Evolutionary conservation across 1,284 basidiomycete species (phyloP), one percentile per base, ranked within the genome.

Genomic region (Peniophora sp.): DNA sequence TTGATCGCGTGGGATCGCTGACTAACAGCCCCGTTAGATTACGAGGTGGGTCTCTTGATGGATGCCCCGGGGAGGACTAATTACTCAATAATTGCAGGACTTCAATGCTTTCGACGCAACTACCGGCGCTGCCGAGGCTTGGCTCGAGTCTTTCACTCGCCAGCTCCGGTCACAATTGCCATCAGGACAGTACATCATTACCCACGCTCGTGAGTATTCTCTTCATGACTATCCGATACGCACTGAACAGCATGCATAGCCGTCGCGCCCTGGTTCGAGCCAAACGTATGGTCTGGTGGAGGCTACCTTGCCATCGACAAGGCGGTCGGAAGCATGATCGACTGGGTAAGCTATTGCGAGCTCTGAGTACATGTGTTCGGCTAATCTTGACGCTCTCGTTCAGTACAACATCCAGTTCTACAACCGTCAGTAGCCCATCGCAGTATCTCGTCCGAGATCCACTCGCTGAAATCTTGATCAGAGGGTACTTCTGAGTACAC

Each of bases 401-500:
- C 55, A 69, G 73, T 76, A 76, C 58, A 76, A 76, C 47, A 60
- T 76, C 23, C 43, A 45, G 73, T 83, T 83, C 65, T 83, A 84
- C 62, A 83, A 85, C 60, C 81, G 81, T 81, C 54, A 57, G 71
- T 24, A 3, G 12, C n/a, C 8, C 37, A 36, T 36, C 10, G 10
- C 10, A 10, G 10, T 36, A 36, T n/a, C 34, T 36, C 5, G 37
- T 17, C n/a, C 32, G 15, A 18, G 23, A 36, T 55, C 17, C 23
- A 24, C 43, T 17, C n/a, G 37, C 27, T 46, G n/a, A 17, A 32
- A n/a, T 37, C 17, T 10, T 22, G 3, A 23, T 53, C 61, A 81
- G 79, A 82, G 73, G 79, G 79, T 18, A 62, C 67, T 15, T 64
- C 61, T 43, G 78, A 80, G 61, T 83, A 83, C 64, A 79, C 76